These are phyloP conservation scores for Mycena belliarum DNA, from an alignment of 768 basidiomycete genomes.

Conservation along the genomic window DNA sequence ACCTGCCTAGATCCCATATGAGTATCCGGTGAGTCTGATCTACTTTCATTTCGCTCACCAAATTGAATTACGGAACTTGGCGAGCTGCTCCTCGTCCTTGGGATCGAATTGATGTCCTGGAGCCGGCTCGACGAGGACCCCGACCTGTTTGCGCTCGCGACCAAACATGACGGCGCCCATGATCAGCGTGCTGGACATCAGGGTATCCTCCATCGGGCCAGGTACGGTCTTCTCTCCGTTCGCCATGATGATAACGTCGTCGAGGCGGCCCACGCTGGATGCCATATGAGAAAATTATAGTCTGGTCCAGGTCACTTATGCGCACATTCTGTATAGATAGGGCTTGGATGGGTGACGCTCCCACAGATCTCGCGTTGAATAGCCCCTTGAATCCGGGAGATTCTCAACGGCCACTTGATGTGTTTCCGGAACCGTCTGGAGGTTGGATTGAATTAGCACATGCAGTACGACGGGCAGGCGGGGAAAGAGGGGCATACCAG, in stretches of 20 bases:
- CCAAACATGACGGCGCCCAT: constrained; percentile 16
- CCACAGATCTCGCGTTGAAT: constrained; percentile 32
- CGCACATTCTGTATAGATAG: constrained; percentile 31
- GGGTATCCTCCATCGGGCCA: constrained; percentile 27
- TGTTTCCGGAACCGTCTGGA: constrained; percentile 31
- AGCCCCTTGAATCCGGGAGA: constrained; percentile 27
- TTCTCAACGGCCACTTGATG: constrained; percentile 40
- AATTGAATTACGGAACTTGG: constrained; percentile 36
- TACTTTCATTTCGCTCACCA: constrained; percentile 30
- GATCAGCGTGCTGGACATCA: constrained; percentile 20
- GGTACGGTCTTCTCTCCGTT: constrained; percentile 33
- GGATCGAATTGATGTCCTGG: constrained; percentile 20
- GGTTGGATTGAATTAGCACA: background rate
- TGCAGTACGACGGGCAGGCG: background rate
- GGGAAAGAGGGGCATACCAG: constrained; percentile 28
- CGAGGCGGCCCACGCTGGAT: constrained; percentile 30
- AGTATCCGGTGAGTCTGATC: background rate
- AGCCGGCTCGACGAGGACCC: constrained; percentile 23
- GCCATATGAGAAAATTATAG: background rate
- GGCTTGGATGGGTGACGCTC: constrained; percentile 33
- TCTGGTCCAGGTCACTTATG: background rate
- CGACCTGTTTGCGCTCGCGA: constrained; percentile 20
- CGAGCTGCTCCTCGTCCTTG: background rate
- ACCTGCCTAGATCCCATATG: constrained; percentile 31
- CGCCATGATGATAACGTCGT: constrained; percentile 30